Evolutionary conservation across 768 basidiomycete genomes (phyloP).

Genomic region (Leccinum obscurum): DNA sequence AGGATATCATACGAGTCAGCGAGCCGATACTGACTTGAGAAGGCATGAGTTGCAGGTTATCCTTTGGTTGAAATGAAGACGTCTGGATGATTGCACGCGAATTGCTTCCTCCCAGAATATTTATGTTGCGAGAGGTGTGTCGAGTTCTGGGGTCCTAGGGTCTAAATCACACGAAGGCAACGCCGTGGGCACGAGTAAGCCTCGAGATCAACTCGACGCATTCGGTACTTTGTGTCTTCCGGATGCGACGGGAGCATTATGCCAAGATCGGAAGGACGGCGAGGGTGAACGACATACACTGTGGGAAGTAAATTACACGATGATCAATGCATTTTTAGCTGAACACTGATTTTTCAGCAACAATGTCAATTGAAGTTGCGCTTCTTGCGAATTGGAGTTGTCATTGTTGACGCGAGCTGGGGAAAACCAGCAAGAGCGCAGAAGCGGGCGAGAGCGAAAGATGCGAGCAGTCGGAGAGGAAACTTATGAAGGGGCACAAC

Average conservation of each 20-base stretch:
- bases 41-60: conserved; percentile 59
- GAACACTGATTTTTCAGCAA: too few species aligned
- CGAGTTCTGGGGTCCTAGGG: not conserved
- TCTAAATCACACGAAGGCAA: not conserved
- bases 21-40: conserved; percentile 40
- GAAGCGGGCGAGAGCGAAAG: conserved; percentile 6
- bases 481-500: conserved; percentile 15
- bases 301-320: too few species aligned
- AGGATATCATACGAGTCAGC: not conserved
- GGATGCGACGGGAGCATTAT: too few species aligned
- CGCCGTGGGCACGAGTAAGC: not conserved
- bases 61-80: conserved; percentile 40
- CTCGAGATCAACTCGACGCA: too few species aligned
- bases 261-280: too few species aligned
- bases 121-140: conserved; percentile 45
- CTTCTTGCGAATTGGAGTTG: conserved; percentile 80
- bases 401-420: conserved; percentile 32
- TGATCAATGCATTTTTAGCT: too few species aligned
- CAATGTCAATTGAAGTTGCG: conserved; percentile 52
- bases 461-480: conserved; percentile 17
- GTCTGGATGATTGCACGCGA: not conserved
- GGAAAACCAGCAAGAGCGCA: not conserved
- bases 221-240: too few species aligned
- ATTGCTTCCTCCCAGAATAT: conserved; percentile 42
- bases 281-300: too few species aligned